These are phyloP conservation scores for Ramularia endophylla DNA, from an alignment of 2,329 filamentous ascomycete genomes.

Conservation along the genomic window DNA sequence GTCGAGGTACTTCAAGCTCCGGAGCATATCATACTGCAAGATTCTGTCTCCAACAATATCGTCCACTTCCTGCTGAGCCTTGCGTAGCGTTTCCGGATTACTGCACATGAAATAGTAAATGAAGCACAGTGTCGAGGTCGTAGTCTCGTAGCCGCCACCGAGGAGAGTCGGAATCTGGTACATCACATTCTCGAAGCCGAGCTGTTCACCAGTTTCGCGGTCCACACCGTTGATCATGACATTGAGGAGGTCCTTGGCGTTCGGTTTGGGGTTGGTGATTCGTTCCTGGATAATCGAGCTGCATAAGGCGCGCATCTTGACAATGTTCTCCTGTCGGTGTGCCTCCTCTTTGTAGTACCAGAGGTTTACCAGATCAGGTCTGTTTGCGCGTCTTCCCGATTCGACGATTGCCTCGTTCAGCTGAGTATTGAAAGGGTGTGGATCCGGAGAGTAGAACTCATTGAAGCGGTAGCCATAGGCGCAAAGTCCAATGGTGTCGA, in stretches of 20 bases:
- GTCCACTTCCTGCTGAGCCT: conserved; percentile 51
- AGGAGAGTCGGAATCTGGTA: conserved; percentile 66
- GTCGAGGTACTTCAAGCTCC: conserved; percentile 49
- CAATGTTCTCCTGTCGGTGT: conserved; percentile 6
- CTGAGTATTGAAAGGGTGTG: conserved; percentile 62
- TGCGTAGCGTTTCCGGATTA: conserved; percentile 44
- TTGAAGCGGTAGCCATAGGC: conserved; percentile 65
- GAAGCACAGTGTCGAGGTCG: conserved; percentile 26
- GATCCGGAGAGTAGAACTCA: conserved; percentile 61
- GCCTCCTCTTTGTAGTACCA: conserved; percentile 1
- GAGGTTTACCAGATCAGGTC: conserved; percentile 4
- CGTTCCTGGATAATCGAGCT: conserved; percentile 11
- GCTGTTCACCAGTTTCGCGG: conserved; percentile 52
- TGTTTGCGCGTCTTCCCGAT: conserved; percentile 41
- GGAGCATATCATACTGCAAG: conserved; percentile 45
- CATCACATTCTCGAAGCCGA: conserved; percentile 56
- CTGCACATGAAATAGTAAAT: conserved; percentile 48
- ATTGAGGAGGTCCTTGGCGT: conserved; percentile 51
- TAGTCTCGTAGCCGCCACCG: conserved; percentile 37
- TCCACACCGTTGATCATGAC: conserved; percentile 55
- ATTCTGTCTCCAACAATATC: conserved; percentile 43
- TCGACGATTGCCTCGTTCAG: conserved; percentile 60
- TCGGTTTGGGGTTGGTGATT: conserved; percentile 8
- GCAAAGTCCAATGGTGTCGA: conserved; percentile 48
- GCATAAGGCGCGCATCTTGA: conserved; percentile 9